A percentile compares a stretch with the other conserved stretches of the same genome.
Evolutionary conservation across 495 filamentous ascomycete genomes (phyloP).

Genomic region (Copromyces sp.): DNA sequence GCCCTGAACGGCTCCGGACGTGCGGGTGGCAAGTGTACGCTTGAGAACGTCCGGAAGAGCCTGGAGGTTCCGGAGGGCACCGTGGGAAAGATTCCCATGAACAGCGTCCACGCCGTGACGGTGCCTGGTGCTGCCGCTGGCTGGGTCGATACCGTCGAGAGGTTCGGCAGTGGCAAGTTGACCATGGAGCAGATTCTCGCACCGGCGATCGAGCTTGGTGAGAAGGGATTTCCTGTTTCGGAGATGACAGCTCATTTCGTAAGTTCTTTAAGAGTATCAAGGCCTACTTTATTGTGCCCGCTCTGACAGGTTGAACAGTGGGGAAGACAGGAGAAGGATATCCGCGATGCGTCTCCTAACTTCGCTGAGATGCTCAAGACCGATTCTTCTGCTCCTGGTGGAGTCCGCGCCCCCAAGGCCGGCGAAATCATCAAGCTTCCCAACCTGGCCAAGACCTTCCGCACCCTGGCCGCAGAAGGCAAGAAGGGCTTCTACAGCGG

Average conservation of each 20-base stretch:
- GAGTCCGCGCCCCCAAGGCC: constrained; percentile 55
- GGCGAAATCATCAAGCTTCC: constrained; percentile 91
- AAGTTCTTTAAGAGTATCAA: constrained; percentile 21
- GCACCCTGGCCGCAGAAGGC: constrained; percentile 64
- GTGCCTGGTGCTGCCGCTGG: constrained; percentile 88
- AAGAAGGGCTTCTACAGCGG: constrained; percentile 90
- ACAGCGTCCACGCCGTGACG: constrained; percentile 69
- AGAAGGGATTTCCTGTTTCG: constrained; percentile 82
- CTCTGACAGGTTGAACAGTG: constrained; percentile 42
- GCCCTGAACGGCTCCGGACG: constrained; percentile 89
- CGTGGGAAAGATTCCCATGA: constrained; percentile 57
- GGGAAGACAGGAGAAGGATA: constrained; percentile 45
- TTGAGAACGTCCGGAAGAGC: constrained; percentile 58
- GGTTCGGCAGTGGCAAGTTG: constrained; percentile 83
- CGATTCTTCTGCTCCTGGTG: constrained; percentile 53
- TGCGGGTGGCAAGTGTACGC: constrained; percentile 55
- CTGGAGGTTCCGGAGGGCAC: constrained; percentile 56
- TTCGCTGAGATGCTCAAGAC: constrained; percentile 72
- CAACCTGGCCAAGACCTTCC: constrained; percentile 71
- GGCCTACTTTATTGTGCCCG: not conserved
- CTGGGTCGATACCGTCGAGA: constrained; percentile 86
- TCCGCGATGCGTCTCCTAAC: constrained; percentile 71
- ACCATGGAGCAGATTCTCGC: constrained; percentile 65
- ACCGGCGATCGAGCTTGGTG: constrained; percentile 78
- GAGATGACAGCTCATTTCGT: constrained; percentile 67